Base-by-base conservation (phyloP, 2,329 filamentous ascomycete genomes). In the Nannizzia gypsea region DNA sequence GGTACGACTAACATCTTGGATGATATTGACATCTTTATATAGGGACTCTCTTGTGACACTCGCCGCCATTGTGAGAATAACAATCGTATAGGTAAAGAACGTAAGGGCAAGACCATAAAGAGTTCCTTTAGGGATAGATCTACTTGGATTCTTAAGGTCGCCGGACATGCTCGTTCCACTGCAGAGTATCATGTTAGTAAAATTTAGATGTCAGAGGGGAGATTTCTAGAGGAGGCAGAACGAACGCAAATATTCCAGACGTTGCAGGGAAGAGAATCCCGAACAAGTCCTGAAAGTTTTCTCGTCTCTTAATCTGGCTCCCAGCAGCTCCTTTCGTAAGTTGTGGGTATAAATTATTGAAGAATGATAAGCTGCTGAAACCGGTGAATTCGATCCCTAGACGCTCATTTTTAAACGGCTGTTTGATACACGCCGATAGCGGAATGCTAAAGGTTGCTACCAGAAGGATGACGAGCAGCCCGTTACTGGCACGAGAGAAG, bases 121-220 rank as follows among this genome's bases (percentile, higher is more conserved):
- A 0, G 90, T 95, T n/a, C 90, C 90, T 63, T 83, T 86, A 0
- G 90, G 90, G 58, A 95, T 95, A 0, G 89, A 83, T 70, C 85
- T 89, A 77, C 88, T 92, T 0, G 90, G 90, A 63, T 90, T 86
- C 63, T 82, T 87, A 56, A 95, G 73, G 69, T 95, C 89, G 17
- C 90, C 90, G 6, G 89, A 95, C 90, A 95, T 95, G 66, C 88
- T 92, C 5, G 90, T 90, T 17, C 90, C 90, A 52, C 78, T 80
- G 56, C 56, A 42, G 55, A 22, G 17, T 9, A 26, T 24, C 8
- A 57, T 55, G 64, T 69, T n/a, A 61, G 83, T 80, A 70, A 83
- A 81, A 63, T 82, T 24, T 81, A 80, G 2, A n/a, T 76, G 81
- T 0, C 80, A 82, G 22, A 79, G 78, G 22, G 52, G 59, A 38